These are phyloP conservation scores for Linnemannia zychae DNA, from an alignment of 192 early-diverging fungal genomes.

Conservation along the genomic window DNA sequence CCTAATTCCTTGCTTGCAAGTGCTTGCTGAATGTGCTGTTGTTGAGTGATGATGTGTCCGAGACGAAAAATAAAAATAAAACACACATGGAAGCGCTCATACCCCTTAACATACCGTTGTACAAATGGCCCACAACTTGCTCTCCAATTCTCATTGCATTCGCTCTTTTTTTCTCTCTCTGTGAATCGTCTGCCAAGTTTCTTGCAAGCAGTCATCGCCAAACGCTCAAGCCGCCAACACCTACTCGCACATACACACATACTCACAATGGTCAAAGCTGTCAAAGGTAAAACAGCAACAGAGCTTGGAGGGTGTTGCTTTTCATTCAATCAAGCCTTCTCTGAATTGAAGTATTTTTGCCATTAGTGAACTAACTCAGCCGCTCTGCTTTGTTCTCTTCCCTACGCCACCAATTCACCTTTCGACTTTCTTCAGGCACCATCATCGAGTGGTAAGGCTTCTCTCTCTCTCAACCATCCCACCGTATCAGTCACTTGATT, in stretches of 20 bases:
- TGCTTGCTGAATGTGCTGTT: too few relatives aligned
- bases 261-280: constrained; percentile 46
- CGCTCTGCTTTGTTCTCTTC: not conserved
- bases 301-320: not conserved
- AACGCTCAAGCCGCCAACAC: not conserved
- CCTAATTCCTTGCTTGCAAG: too few relatives aligned
- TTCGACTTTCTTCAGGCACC: constrained; percentile 10
- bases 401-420: not conserved
- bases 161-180: not conserved
- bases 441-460: constrained; percentile 49
- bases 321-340: too few relatives aligned
- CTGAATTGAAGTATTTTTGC: too few relatives aligned
- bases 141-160: not conserved
- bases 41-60: too few relatives aligned
- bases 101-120: too few relatives aligned
- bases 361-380: not conserved
- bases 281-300: constrained; percentile 23
- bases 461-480: too few relatives aligned
- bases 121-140: too few relatives aligned
- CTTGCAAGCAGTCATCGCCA: not conserved
- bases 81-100: too few relatives aligned
- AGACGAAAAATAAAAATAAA: too few relatives aligned
- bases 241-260: not conserved
- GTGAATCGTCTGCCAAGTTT: not conserved
- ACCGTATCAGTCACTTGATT: not conserved